Conservation (phyloP, 352 stramenopile genomes). For the Pythium periplocum region DNA sequence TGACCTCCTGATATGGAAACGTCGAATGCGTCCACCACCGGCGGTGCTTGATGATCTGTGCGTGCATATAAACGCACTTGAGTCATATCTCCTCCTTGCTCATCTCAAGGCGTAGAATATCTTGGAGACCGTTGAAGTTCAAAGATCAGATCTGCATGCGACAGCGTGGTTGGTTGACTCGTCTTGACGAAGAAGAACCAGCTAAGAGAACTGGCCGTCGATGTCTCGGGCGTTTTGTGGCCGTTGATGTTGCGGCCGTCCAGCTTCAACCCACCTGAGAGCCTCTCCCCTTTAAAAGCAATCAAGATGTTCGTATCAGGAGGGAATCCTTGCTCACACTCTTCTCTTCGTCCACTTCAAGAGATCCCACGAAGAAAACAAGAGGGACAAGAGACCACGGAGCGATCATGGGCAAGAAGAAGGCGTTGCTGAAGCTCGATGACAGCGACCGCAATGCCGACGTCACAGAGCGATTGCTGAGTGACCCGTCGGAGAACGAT, state of each 20-base stretch:
- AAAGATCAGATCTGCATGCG: no score
- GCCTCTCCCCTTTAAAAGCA: no score
- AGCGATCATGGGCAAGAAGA: constrained; percentile 55
- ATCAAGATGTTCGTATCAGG: no score
- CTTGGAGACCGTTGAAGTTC: no score
- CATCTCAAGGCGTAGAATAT: constrained; percentile 38
- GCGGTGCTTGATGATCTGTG: constrained; percentile 58
- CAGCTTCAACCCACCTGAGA: no score
- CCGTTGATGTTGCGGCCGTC: no score
- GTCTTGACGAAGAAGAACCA: no score
- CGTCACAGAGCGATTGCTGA: constrained; percentile 1
- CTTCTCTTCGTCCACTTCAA: no score
- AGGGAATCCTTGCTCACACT: no score
- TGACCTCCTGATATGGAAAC: constrained; percentile 66
- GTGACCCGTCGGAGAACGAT: constrained; percentile 1
- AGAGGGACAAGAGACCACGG: constrained; percentile 1
- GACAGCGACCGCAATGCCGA: constrained; percentile 20
- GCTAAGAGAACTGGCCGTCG: no score
- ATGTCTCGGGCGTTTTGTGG: no score
- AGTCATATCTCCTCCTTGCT: constrained; percentile 45
- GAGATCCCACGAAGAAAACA: constrained; percentile 3
- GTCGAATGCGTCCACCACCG: constrained; percentile 38
- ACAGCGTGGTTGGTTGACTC: no score
- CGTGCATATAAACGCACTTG: constrained; percentile 52
- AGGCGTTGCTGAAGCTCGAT: constrained; percentile 37